Conservation (phyloP, 371 early-diverging fungal genomes). For the Mycotypha africana region DNA sequence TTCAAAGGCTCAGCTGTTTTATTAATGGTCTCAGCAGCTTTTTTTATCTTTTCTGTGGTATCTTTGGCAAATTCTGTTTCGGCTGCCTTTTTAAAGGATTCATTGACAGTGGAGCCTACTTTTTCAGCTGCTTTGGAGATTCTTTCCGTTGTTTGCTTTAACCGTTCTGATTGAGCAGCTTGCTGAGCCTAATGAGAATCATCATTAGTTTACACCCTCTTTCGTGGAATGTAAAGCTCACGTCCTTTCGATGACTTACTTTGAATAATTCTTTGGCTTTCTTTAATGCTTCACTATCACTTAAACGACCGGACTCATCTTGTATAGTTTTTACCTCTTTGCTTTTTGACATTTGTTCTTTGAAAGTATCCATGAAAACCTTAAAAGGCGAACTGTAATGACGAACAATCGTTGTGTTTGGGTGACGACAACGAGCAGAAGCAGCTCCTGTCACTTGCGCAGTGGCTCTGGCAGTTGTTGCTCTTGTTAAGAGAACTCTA, state of each 20-base stretch:
- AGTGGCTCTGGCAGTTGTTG: too few relatives aligned
- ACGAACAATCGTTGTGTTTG: conserved; percentile 27
- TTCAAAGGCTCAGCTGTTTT: conserved; percentile 73
- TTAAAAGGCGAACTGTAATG: conserved; percentile 42
- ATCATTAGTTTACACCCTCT: not conserved
- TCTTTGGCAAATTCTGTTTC: conserved; percentile 80
- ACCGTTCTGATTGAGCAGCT: conserved; percentile 45
- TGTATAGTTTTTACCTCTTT: conserved; percentile 88
- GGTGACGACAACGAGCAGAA: too few relatives aligned
- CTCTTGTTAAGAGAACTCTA: too few relatives aligned
- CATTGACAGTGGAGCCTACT: conserved; percentile 69
- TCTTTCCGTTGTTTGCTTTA: conserved; percentile 72
- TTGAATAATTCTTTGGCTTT: conserved; percentile 82
- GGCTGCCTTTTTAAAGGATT: conserved; percentile 80
- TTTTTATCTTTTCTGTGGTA: conserved; percentile 71
- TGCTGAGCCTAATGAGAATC: conserved; percentile 25
- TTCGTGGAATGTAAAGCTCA: too few relatives aligned
- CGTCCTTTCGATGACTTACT: conserved; percentile 15
- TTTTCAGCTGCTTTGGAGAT: conserved; percentile 69
- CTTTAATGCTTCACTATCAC: conserved; percentile 85
- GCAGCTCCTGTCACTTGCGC: too few relatives aligned
- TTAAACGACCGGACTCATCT: conserved; percentile 74
- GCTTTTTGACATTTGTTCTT: conserved; percentile 89
- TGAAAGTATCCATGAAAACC: conserved; percentile 79
- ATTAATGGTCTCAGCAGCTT: conserved; percentile 48